Evolutionary conservation across 257 asterid species (phyloP).

Genomic region (Solanum pennellii): DNA sequence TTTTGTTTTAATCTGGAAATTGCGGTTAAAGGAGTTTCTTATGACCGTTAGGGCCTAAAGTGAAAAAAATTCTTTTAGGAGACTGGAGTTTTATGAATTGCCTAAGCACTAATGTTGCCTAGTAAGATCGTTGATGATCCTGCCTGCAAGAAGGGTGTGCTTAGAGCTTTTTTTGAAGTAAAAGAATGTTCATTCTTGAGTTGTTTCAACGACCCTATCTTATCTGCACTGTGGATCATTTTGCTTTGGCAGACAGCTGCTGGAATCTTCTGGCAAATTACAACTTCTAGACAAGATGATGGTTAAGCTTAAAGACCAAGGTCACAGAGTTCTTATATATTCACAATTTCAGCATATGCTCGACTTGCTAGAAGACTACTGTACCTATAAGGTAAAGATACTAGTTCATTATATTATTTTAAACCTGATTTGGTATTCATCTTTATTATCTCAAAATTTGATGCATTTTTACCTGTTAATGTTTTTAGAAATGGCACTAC

Average conservation of each 20-base stretch:
- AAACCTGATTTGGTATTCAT: neutral
- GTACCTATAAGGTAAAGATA: slow-evolving; percentile 58
- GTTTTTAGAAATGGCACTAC: slow-evolving; percentile 66
- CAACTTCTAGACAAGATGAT: slow-evolving; percentile 98
- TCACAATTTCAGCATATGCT: slow-evolving; percentile 97
- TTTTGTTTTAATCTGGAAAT: neutral
- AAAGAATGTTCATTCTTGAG: neutral
- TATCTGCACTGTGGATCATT: neutral
- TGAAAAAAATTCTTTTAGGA: neutral
- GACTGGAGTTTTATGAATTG: neutral
- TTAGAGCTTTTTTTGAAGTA: neutral
- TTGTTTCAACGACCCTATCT: neutral
- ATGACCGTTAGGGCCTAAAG: neutral
- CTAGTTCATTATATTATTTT: neutral
- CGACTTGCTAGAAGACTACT: slow-evolving; percentile 91
- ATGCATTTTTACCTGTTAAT: slow-evolving; percentile 4
- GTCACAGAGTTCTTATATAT: slow-evolving; percentile 91
- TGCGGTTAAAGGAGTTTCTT: neutral
- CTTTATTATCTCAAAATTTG: neutral
- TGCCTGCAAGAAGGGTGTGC: neutral
- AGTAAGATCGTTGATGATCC: neutral
- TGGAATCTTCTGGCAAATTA: slow-evolving; percentile 90
- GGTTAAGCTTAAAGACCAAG: slow-evolving; percentile 92
- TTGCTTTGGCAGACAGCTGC: slow-evolving; percentile 52
- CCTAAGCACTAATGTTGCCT: neutral